These are phyloP conservation scores for Diaporthe humulicola DNA, from an alignment of 2,329 filamentous ascomycete species.

Conservation along the genomic window DNA sequence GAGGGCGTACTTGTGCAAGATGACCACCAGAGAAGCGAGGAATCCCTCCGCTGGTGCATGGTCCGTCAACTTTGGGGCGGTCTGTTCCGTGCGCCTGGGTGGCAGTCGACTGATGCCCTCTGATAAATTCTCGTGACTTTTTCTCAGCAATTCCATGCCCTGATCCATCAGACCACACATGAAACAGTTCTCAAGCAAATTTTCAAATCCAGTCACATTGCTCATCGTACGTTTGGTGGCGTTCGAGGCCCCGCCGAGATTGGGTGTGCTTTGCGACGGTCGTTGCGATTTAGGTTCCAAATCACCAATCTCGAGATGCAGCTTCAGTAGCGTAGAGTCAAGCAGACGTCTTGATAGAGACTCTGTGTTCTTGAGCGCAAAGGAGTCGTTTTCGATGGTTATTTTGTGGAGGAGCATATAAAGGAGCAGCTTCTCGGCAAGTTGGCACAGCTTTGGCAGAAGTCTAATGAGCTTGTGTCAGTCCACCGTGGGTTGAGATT, in stretches of 20 bases:
- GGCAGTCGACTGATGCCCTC: background rate
- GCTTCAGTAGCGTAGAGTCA: background rate
- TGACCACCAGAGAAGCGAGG: background rate
- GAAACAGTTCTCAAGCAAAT: background rate
- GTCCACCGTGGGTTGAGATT: background rate
- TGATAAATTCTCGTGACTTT: background rate
- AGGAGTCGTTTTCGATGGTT: background rate
- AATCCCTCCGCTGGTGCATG: background rate
- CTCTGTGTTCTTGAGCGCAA: background rate
- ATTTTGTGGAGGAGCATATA: background rate
- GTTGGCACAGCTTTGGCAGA: conserved; percentile 1
- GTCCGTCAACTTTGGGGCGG: background rate
- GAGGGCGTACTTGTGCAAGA: background rate
- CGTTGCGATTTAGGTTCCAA: background rate
- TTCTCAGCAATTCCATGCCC: background rate
- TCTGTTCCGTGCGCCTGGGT: background rate
- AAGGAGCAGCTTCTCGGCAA: conserved; percentile 11
- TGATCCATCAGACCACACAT: background rate
- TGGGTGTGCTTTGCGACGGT: background rate
- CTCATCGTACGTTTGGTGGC: background rate
- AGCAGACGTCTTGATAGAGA: background rate
- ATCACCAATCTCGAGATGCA: background rate
- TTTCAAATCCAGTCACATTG: background rate
- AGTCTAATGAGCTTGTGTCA: background rate
- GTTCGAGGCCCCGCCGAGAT: background rate